Percentiles rank a stretch among this genome's conserved stretches.
Conservation (phyloP, 192 early-diverging fungal genomes). For the Glomus cerebriforme region DNA sequence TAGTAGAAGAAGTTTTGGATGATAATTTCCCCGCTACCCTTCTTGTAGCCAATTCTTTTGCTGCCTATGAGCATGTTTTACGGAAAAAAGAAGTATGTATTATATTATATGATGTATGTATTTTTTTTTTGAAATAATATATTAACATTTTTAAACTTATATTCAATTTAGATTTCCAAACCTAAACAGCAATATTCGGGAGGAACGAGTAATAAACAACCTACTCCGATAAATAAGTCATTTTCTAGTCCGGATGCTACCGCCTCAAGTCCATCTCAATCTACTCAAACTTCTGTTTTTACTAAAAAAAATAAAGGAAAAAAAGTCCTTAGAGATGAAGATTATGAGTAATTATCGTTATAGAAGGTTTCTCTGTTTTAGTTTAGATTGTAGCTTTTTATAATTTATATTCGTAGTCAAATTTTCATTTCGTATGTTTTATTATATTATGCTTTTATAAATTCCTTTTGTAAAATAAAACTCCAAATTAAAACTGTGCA, state of each 20-base stretch:
- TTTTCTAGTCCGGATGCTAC: neutral
- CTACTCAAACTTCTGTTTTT: neutral
- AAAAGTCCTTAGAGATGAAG: neutral
- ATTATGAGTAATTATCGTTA: no score
- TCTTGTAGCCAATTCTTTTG: constrained; percentile 1
- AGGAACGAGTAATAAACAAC: no score
- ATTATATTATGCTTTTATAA: no score
- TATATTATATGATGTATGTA: no score
- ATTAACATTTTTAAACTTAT: neutral
- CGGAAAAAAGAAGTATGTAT: constrained; percentile 13
- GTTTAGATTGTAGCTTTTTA: no score
- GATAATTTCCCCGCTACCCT: neutral
- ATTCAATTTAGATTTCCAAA: neutral
- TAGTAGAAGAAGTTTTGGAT: neutral
- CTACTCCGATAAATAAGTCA: no score
- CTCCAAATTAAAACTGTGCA: no score
- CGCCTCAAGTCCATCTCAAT: neutral
- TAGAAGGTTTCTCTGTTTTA: no score
- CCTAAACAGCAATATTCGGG: no score
- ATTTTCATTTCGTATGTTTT: no score
- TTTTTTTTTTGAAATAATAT: neutral
- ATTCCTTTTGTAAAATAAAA: no score
- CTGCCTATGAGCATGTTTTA: neutral
- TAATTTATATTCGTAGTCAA: no score
- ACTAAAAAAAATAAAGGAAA: neutral